These are phyloP conservation scores for Calonectria honghensis DNA, from an alignment of 2,329 filamentous ascomycete species.

Conservation along the genomic window DNA sequence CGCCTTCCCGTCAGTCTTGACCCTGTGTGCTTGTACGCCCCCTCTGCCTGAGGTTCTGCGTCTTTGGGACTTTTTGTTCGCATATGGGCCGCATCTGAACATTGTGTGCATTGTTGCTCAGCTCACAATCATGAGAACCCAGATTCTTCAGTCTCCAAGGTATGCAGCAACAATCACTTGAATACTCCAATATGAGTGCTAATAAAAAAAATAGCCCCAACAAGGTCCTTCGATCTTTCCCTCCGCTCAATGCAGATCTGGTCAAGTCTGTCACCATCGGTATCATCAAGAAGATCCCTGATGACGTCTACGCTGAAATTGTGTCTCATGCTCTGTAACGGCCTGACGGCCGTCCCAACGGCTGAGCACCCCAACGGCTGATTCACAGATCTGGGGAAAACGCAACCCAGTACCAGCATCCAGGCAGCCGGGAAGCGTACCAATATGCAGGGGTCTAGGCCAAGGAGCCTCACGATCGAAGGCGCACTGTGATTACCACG, in stretches of 20 bases:
- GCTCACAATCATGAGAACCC: conserved; percentile 89
- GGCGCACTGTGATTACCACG: conserved; percentile 36
- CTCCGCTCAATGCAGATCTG: conserved; percentile 86
- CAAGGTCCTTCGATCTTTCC: conserved; percentile 91
- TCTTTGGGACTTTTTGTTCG: conserved; percentile 98
- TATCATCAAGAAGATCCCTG: conserved; percentile 91
- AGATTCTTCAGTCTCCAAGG: conserved; percentile 89
- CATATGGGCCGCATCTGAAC: conserved; percentile 95
- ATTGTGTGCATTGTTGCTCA: conserved; percentile 98
- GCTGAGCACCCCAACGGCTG: background rate
- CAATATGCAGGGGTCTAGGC: conserved; percentile 41
- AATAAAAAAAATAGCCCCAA: conserved; percentile 81
- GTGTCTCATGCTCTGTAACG: conserved; percentile 85
- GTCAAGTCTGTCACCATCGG: conserved; percentile 90
- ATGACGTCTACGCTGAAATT: conserved; percentile 93
- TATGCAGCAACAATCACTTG: conserved; percentile 60
- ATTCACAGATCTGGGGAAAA: background rate
- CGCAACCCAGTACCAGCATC: conserved; percentile 17
- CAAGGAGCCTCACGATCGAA: conserved; percentile 37
- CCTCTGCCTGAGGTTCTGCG: conserved; percentile 93
- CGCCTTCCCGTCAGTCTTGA: conserved; percentile 95
- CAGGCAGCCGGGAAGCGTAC: conserved; percentile 34
- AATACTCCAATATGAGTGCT: conserved; percentile 38
- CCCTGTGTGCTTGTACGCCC: conserved; percentile 95
- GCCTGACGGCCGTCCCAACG: background rate